Evolutionary conservation across 305 asterid species (phyloP).

Genomic region (Fraxinus baroniana): DNA sequence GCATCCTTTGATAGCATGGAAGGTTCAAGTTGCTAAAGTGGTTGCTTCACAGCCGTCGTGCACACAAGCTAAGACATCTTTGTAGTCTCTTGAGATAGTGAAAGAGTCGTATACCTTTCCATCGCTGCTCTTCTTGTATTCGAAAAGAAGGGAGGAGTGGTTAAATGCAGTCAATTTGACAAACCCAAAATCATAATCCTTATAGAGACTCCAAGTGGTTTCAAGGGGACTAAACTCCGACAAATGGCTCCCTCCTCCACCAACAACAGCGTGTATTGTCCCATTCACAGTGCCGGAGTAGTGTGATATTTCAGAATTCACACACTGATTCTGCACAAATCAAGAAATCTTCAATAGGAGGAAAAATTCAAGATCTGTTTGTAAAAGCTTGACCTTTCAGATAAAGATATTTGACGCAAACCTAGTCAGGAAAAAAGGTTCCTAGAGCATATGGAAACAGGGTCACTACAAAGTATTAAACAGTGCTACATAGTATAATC

Average conservation of each 20-base stretch:
- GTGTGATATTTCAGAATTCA: conserved; percentile 45
- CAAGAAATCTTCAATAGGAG: neutral
- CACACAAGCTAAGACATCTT: conserved; percentile 73
- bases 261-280: conserved; percentile 80
- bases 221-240: conserved; percentile 36
- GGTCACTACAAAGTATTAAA: neutral
- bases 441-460: neutral
- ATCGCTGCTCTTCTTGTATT: conserved; percentile 71
- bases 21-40: conserved; percentile 45
- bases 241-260: conserved; percentile 76
- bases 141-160: conserved; percentile 67
- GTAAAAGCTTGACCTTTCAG: neutral
- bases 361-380: no score
- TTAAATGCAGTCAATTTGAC: conserved; percentile 68
- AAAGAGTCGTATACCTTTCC: conserved; percentile 77
- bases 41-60: conserved; percentile 66
- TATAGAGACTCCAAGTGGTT: conserved; percentile 53
- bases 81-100: conserved; percentile 71
- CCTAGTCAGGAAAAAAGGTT: neutral
- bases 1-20: neutral
- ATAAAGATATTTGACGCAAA: neutral
- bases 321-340: conserved; percentile 54
- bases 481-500: neutral
- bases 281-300: conserved; percentile 66
- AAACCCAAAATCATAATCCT: conserved; percentile 72